These are phyloP conservation scores for Debaryomyces udenii DNA, from an alignment of 1,139 yeast species.

Conservation along the genomic window DNA sequence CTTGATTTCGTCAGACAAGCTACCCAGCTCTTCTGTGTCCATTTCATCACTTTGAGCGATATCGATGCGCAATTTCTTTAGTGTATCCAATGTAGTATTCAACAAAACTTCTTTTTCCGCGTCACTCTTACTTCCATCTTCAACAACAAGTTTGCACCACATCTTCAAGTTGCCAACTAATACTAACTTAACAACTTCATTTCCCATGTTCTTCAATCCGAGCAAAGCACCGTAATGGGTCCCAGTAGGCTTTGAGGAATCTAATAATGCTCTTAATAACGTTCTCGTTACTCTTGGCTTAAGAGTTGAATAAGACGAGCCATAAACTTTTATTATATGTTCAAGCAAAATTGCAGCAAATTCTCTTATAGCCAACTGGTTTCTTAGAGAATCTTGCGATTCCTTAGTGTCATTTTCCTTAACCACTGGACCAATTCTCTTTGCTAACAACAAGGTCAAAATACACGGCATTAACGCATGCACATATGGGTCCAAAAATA, in stretches of 20 bases:
- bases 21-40: slow-evolving; percentile 14
- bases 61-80: slow-evolving; percentile 47
- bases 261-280: slow-evolving; percentile 84
- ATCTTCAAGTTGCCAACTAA: slow-evolving; percentile 81
- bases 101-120: slow-evolving; percentile 51
- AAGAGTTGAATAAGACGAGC: slow-evolving; percentile 84
- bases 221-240: slow-evolving; percentile 91
- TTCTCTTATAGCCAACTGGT: slow-evolving; percentile 71
- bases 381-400: slow-evolving; percentile 35
- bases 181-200: slow-evolving; percentile 84
- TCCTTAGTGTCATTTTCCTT: slow-evolving; percentile 36
- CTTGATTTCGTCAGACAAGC: slow-evolving; percentile 46
- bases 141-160: slow-evolving; percentile 67
- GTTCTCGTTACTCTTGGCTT: slow-evolving; percentile 96
- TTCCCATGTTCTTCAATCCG: slow-evolving; percentile 82
- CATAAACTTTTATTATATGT: slow-evolving; percentile 75
- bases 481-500: slow-evolving; percentile 92
- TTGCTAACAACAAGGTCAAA: slow-evolving; percentile 84
- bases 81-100: slow-evolving; percentile 56
- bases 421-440: slow-evolving; percentile 71
- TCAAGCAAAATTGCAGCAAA: slow-evolving; percentile 84
- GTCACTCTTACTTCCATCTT: slow-evolving; percentile 38
- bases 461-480: slow-evolving; percentile 97
- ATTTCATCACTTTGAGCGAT: slow-evolving; percentile 26
- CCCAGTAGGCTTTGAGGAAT: slow-evolving; percentile 74